A percentile compares a stretch with the other conserved stretches of the same genome.
These are phyloP conservation scores for Penicillium ochrochloron DNA, from an alignment of 495 filamentous ascomycete species.

Conservation along the genomic window DNA sequence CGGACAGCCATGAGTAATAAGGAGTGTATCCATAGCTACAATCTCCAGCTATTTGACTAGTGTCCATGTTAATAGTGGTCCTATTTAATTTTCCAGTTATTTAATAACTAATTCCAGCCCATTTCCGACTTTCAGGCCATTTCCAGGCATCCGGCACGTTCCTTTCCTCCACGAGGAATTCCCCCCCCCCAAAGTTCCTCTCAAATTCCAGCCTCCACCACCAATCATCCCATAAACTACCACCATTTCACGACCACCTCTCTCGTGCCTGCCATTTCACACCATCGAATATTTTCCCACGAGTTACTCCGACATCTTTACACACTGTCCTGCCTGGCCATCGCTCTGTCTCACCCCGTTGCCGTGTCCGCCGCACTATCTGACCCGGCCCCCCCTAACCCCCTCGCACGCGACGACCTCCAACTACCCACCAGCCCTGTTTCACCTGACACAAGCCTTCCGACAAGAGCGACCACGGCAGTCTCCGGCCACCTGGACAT, in stretches of 20 bases:
- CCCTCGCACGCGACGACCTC: neutral
- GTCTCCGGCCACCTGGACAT: neutral
- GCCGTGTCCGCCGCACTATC: neutral
- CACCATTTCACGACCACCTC: neutral
- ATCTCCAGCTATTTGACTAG: too few relatives aligned
- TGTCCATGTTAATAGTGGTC: too few relatives aligned
- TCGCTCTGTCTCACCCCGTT: neutral
- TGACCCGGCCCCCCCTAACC: neutral
- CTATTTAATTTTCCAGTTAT: too few relatives aligned
- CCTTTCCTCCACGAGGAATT: slow-evolving; percentile 33
- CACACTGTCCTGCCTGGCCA: neutral
- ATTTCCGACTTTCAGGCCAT: neutral
- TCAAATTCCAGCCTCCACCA: slow-evolving; percentile 17
- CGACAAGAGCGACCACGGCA: neutral
- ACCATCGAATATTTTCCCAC: neutral
- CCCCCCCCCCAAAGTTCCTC: slow-evolving; percentile 19
- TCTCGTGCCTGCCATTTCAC: neutral
- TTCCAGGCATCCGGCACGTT: slow-evolving; percentile 23
- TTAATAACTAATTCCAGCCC: too few relatives aligned
- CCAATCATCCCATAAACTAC: neutral
- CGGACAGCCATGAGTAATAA: neutral
- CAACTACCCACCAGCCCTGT: slow-evolving; percentile 5
- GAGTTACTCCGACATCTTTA: neutral
- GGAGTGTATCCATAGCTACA: neutral
- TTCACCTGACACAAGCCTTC: slow-evolving; percentile 1